A percentile compares a stretch with the other conserved stretches of the same genome.
Conservation (phyloP, 192 early-diverging fungal species). For the Umbelopsis isabellina region DNA sequence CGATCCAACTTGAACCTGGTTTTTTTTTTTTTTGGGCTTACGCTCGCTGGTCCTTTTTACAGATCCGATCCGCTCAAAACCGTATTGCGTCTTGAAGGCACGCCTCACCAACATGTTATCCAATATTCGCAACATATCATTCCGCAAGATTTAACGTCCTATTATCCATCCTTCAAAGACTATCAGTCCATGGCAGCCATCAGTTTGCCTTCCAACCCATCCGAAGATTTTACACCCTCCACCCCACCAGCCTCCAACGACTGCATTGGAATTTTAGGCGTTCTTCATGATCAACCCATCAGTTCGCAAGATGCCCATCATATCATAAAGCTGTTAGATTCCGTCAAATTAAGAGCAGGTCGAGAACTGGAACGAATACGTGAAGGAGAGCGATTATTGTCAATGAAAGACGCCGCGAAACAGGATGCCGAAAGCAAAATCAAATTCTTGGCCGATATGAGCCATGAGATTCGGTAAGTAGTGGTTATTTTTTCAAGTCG, state of each 20-base stretch:
- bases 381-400: slow-evolving; percentile 42
- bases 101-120: not conserved
- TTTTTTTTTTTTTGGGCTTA: not conserved
- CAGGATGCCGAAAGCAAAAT: slow-evolving; percentile 57
- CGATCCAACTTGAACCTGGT: not conserved
- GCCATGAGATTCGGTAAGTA: slow-evolving; percentile 56
- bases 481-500: not conserved
- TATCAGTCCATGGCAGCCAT: slow-evolving; percentile 16
- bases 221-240: slow-evolving; percentile 1
- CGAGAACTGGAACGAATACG: slow-evolving; percentile 48
- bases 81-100: slow-evolving; percentile 11
- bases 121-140: slow-evolving; percentile 16
- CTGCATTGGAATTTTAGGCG: not conserved
- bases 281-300: slow-evolving; percentile 11
- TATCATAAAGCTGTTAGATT: slow-evolving; percentile 28
- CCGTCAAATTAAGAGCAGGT: slow-evolving; percentile 39
- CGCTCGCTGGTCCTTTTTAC: not conserved
- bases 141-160: not conserved
- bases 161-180: not conserved
- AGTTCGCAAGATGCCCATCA: slow-evolving; percentile 19
- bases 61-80: slow-evolving; percentile 8
- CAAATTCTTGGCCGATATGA: slow-evolving; percentile 60
- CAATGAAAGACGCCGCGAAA: slow-evolving; percentile 49
- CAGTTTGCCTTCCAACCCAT: not conserved
- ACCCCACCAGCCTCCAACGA: not conserved